These are phyloP conservation scores for Coriaria nepalensis DNA, from an alignment of 306 rosid genomes.

Conservation along the genomic window DNA sequence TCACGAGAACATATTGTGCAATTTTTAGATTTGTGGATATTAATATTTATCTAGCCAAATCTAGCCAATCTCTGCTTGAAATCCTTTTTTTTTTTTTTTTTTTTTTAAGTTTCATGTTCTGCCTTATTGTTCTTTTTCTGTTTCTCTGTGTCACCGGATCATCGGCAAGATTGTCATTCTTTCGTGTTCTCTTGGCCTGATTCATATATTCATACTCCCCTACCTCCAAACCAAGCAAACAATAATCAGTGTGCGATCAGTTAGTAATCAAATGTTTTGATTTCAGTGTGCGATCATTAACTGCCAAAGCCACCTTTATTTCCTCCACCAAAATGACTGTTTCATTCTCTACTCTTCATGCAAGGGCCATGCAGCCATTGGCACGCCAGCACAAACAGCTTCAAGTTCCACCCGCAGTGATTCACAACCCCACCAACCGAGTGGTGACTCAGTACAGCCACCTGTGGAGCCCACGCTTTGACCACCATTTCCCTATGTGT, in stretches of 20 bases:
- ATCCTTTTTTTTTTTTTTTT: not conserved
- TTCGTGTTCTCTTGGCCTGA: not conserved
- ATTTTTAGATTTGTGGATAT: too few species aligned
- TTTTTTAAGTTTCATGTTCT: constrained; percentile 10
- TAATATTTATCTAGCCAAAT: too few species aligned
- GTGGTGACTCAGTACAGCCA: constrained; percentile 9
- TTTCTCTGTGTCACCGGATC: too few species aligned
- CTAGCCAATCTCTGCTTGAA: not conserved
- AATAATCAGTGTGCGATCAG: too few species aligned
- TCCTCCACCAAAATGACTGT: constrained; percentile 13
- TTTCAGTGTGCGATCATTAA: not conserved
- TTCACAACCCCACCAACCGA: constrained; percentile 19
- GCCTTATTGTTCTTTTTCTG: constrained; percentile 13
- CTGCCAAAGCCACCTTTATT: constrained; percentile 11
- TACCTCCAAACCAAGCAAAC: too few species aligned
- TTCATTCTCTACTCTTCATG: constrained; percentile 16
- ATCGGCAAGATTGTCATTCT: not conserved
- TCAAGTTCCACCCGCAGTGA: constrained; percentile 18
- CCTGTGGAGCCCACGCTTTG: constrained; percentile 15
- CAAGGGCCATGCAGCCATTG: constrained; percentile 19
- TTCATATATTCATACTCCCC: too few species aligned
- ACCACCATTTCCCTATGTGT: constrained; percentile 13
- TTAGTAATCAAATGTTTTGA: too few species aligned
- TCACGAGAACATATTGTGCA: not conserved
- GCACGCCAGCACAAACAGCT: constrained; percentile 15